A percentile compares a stretch with the other conserved stretches of the same genome.
phyloP scores from a whole-genome alignment of 768 basidiomycete genomes.

The Sarcodon sp. region DNA sequence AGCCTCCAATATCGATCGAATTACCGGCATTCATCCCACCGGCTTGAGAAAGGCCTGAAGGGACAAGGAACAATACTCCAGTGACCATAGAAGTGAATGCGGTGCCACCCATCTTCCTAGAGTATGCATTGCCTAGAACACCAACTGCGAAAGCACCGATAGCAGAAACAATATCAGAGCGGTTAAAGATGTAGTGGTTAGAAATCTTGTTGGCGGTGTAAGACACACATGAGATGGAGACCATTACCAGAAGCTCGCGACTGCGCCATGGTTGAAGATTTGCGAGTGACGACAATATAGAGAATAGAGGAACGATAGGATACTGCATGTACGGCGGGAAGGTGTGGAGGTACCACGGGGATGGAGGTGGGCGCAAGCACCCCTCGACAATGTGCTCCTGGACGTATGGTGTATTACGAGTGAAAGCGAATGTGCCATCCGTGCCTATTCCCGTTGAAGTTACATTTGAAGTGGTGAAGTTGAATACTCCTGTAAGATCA shows the following conservation, averaged over 20 bases:
- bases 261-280: conserved; percentile 65
- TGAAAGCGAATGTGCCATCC: conserved; percentile 53
- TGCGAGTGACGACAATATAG: conserved; percentile 52
- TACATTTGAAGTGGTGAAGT: conserved; percentile 36
- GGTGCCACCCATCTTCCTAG: conserved; percentile 68
- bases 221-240: conserved; percentile 66
- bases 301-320: conserved; percentile 63
- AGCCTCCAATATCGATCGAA: conserved; percentile 72
- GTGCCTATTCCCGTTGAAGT: conserved; percentile 28
- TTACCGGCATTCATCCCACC: conserved; percentile 77
- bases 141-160: conserved; percentile 75
- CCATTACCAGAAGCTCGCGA: conserved; percentile 69
- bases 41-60: conserved; percentile 73
- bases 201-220: conserved; percentile 71
- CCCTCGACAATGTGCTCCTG: conserved; percentile 36
- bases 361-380: conserved; percentile 53
- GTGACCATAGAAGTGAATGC: conserved; percentile 87
- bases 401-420: conserved; percentile 32
- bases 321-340: conserved; percentile 67
- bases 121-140: conserved; percentile 65
- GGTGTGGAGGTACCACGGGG: conserved; percentile 67
- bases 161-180: conserved; percentile 70
- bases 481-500: conserved; percentile 50
- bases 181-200: conserved; percentile 72
- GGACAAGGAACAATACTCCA: conserved; percentile 78